These are phyloP conservation scores for Cadophora gregata DNA, from an alignment of 2,329 filamentous ascomycete species.

Conservation along the genomic window DNA sequence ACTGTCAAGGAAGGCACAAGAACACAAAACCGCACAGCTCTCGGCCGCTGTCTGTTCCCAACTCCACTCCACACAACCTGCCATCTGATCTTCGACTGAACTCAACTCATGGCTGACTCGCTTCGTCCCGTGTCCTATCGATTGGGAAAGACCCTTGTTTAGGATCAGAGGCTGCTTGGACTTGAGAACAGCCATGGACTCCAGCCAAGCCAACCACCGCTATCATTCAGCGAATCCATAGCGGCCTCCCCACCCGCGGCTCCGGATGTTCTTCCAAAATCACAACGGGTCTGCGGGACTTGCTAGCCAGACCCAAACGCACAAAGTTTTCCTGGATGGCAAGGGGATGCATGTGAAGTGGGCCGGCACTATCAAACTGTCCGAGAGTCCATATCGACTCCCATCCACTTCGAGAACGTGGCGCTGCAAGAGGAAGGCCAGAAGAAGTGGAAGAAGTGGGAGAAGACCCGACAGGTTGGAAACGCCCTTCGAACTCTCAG, in stretches of 20 bases:
- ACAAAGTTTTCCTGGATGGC: slow-evolving; percentile 2
- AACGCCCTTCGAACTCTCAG: slow-evolving; percentile 9
- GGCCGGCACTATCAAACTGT: slow-evolving; percentile 11
- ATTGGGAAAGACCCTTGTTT: slow-evolving; percentile 23
- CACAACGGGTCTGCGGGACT: slow-evolving; percentile 25
- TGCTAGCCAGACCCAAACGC: slow-evolving; percentile 16
- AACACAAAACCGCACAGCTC: neutral
- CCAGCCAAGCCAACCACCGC: slow-evolving; percentile 6
- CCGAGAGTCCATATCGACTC: slow-evolving; percentile 17
- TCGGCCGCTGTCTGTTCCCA: neutral
- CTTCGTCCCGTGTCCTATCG: slow-evolving; percentile 36
- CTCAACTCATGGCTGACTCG: slow-evolving; percentile 29
- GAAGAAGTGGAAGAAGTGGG: slow-evolving; percentile 15
- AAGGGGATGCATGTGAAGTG: slow-evolving; percentile 16
- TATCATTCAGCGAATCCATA: slow-evolving; percentile 17
- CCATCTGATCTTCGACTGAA: slow-evolving; percentile 26
- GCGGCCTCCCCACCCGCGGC: slow-evolving; percentile 27
- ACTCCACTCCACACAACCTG: slow-evolving; percentile 14
- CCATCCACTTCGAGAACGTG: slow-evolving; percentile 19
- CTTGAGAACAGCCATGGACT: slow-evolving; percentile 1
- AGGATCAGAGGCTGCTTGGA: slow-evolving; percentile 18
- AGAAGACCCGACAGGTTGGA: slow-evolving; percentile 26
- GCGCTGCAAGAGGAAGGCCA: slow-evolving; percentile 13
- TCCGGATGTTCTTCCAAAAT: slow-evolving; percentile 25
- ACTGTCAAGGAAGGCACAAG: slow-evolving; percentile 2